These are phyloP conservation scores for Phytophthora cactorum DNA, from an alignment of 352 stramenopile species.

Conservation along the genomic window DNA sequence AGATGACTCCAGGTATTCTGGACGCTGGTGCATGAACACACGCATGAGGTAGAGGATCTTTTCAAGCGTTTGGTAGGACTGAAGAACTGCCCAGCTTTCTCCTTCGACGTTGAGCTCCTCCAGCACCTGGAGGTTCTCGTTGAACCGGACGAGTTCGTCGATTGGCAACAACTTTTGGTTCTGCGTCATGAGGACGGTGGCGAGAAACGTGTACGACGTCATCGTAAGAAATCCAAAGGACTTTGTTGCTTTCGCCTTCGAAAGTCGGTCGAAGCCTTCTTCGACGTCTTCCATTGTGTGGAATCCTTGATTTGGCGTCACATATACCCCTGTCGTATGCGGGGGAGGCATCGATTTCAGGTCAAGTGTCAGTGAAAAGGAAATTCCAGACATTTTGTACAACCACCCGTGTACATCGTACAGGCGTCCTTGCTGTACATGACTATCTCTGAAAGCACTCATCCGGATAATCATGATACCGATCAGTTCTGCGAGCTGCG, in stretches of 20 bases:
- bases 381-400: slow-evolving; percentile 16
- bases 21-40: not conserved
- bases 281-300: slow-evolving; percentile 16
- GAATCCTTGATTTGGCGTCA: slow-evolving; percentile 10
- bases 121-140: slow-evolving; percentile 11
- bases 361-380: slow-evolving; percentile 16
- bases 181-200: slow-evolving; percentile 5
- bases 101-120: slow-evolving; percentile 7
- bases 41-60: not conserved
- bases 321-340: not conserved
- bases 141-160: slow-evolving; percentile 13
- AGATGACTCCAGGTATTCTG: not conserved
- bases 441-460: slow-evolving; percentile 13
- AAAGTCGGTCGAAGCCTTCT: slow-evolving; percentile 13
- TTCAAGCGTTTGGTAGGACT: slow-evolving; percentile 7
- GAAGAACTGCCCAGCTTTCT: slow-evolving; percentile 18
- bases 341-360: slow-evolving; percentile 8
- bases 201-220: slow-evolving; percentile 16
- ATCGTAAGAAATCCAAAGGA: slow-evolving; percentile 14
- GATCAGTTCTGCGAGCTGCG: slow-evolving; percentile 12
- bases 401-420: slow-evolving; percentile 15
- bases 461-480: slow-evolving; percentile 17
- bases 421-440: slow-evolving; percentile 15
- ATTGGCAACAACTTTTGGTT: slow-evolving; percentile 7
- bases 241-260: slow-evolving; percentile 10